phyloP scores from a whole-genome alignment of 345 rosid species.

The Sisymbrium altissimum region DNA sequence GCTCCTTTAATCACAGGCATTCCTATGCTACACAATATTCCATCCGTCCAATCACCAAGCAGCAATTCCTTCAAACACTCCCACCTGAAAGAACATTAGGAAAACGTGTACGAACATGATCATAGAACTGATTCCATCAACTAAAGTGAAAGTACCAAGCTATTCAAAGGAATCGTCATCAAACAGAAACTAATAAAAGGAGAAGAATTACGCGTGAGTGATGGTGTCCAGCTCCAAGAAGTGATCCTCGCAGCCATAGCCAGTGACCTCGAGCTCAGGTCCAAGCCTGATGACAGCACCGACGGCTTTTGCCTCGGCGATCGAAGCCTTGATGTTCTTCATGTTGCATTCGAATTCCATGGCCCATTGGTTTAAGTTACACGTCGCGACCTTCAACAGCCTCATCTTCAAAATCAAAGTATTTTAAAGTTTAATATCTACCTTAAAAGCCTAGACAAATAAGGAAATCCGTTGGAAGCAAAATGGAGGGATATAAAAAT shows the following conservation, averaged over 20 bases:
- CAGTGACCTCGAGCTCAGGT: conserved; percentile 94
- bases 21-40: conserved; percentile 87
- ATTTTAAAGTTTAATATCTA: too few relatives aligned
- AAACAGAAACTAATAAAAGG: not conserved
- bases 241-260: conserved; percentile 99
- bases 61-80: conserved; percentile 87
- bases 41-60: conserved; percentile 79
- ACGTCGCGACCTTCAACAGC: conserved; percentile 74
- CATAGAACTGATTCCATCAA: too few relatives aligned
- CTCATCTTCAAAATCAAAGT: conserved; percentile 46
- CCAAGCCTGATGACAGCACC: conserved; percentile 91
- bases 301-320: conserved; percentile 54
- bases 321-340: conserved; percentile 77
- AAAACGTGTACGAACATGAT: not conserved
- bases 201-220: conserved; percentile 58
- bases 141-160: not conserved
- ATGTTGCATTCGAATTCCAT: conserved; percentile 85
- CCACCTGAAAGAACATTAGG: conserved; percentile 53
- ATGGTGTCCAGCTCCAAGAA: conserved; percentile 90
- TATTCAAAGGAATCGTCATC: not conserved
- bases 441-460: too few relatives aligned
- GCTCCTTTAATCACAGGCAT: conserved; percentile 91
- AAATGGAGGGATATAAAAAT: too few relatives aligned
- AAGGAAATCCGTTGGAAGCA: too few relatives aligned
- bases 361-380: conserved; percentile 95